These are phyloP conservation scores for Sporothrix protearum DNA, from an alignment of 2,329 filamentous ascomycete species.

Conservation along the genomic window DNA sequence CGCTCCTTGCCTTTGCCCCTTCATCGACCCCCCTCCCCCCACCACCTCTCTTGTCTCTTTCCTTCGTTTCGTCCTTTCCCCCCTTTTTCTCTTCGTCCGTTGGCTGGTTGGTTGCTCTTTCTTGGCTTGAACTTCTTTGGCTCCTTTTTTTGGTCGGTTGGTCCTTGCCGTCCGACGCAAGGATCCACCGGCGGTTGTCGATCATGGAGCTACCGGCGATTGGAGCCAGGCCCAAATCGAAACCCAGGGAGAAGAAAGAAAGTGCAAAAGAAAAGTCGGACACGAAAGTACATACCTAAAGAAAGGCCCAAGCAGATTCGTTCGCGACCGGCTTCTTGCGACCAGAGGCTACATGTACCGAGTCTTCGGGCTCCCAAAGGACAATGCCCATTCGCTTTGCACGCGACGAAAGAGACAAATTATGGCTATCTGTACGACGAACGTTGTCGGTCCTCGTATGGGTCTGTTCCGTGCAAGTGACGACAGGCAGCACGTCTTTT, in stretches of 20 bases:
- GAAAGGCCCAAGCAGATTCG: background rate
- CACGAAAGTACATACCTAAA: background rate
- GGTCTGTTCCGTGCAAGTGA: background rate
- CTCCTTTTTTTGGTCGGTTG: background rate
- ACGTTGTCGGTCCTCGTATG: too few species aligned
- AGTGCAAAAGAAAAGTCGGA: background rate
- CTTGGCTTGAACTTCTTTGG: background rate
- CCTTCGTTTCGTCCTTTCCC: too few species aligned
- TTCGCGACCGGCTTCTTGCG: background rate
- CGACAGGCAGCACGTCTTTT: background rate
- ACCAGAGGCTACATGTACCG: background rate
- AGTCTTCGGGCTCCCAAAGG: background rate
- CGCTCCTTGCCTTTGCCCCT: too few species aligned
- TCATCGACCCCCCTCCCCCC: too few species aligned
- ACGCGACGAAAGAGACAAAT: background rate
- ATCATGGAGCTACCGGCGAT: conserved; percentile 11
- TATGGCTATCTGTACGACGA: too few species aligned
- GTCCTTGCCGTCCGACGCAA: background rate
- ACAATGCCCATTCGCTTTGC: background rate
- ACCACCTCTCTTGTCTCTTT: too few species aligned
- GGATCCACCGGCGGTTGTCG: conserved; percentile 17
- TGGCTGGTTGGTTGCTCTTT: background rate
- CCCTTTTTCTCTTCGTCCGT: too few species aligned
- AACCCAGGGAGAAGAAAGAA: background rate
- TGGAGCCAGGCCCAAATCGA: background rate